Evolutionary conservation across 2,329 filamentous ascomycete species (phyloP).

Genomic region (Ophiostoma angusticollis): DNA sequence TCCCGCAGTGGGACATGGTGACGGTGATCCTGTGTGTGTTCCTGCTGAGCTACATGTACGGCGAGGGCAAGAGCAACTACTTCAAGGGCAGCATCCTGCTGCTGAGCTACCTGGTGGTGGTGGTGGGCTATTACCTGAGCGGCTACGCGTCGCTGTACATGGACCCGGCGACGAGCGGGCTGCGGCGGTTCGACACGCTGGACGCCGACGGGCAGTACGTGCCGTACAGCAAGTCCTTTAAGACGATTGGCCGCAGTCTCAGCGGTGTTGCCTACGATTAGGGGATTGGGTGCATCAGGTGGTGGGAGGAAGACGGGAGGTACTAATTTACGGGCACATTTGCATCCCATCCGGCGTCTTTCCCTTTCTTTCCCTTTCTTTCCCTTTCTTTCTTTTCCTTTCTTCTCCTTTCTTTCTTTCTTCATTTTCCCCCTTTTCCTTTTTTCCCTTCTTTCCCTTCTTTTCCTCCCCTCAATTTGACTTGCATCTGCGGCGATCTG

Average conservation of each 20-base stretch:
- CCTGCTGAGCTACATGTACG: conserved; percentile 91
- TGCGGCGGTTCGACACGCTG: conserved; percentile 41
- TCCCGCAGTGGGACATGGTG: conserved; percentile 98
- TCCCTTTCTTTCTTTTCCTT: too few species aligned
- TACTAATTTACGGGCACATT: too few species aligned
- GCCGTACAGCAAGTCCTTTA: conserved; percentile 26
- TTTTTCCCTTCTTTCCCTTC: background rate
- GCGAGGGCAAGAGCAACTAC: conserved; percentile 98
- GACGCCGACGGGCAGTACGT: conserved; percentile 36
- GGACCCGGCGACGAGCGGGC: conserved; percentile 27
- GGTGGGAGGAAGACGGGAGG: too few species aligned
- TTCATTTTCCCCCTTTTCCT: too few species aligned
- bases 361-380: background rate
- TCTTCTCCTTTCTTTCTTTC: background rate
- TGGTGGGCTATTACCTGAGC: conserved; percentile 84
- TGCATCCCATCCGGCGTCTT: too few species aligned
- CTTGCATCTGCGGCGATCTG: background rate
- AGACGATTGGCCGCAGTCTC: conserved; percentile 38
- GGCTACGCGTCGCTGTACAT: conserved; percentile 31
- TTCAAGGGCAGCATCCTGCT: conserved; percentile 97
- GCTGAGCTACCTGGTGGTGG: conserved; percentile 81
- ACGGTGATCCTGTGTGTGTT: conserved; percentile 94
- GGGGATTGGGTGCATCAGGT: too few species aligned
- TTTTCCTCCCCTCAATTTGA: background rate
- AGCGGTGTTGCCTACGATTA: conserved; percentile 25